Evolutionary conservation across 2,329 filamentous ascomycete species (phyloP).

Genomic region (Trichoderma sp.): DNA sequence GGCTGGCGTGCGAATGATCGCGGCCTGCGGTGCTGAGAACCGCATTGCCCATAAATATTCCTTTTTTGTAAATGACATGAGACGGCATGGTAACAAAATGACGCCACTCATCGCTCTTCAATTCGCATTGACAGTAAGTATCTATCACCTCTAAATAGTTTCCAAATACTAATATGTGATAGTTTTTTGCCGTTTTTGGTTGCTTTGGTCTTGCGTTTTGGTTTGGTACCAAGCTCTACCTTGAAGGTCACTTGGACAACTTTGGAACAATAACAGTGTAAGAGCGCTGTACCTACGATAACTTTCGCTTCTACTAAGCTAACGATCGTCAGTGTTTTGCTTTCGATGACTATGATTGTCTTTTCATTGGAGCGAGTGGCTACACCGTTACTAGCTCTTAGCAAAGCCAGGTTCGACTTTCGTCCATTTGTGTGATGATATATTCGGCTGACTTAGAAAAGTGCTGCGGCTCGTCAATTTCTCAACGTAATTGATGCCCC

Average conservation of each 20-base stretch:
- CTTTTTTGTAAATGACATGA: constrained; percentile 57
- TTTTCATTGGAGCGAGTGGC: constrained; percentile 61
- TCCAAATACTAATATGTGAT: constrained; percentile 27
- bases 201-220: constrained; percentile 64
- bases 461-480: background rate
- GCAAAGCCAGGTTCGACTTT: background rate
- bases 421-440: background rate
- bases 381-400: constrained; percentile 52
- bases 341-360: constrained; percentile 62
- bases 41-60: constrained; percentile 58
- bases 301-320: constrained; percentile 32
- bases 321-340: constrained; percentile 47
- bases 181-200: constrained; percentile 58
- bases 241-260: constrained; percentile 49
- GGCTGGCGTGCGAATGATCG: constrained; percentile 62
- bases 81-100: constrained; percentile 40
- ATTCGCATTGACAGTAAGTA: background rate
- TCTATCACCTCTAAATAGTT: background rate
- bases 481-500: background rate
- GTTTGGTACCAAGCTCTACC: constrained; percentile 60
- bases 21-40: constrained; percentile 63
- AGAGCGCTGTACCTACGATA: background rate
- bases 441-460: background rate
- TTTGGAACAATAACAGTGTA: constrained; percentile 60
- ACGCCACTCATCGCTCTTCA: background rate